phyloP scores from a whole-genome alignment of 768 basidiomycete species.

The Tricholoma saponaceum region DNA sequence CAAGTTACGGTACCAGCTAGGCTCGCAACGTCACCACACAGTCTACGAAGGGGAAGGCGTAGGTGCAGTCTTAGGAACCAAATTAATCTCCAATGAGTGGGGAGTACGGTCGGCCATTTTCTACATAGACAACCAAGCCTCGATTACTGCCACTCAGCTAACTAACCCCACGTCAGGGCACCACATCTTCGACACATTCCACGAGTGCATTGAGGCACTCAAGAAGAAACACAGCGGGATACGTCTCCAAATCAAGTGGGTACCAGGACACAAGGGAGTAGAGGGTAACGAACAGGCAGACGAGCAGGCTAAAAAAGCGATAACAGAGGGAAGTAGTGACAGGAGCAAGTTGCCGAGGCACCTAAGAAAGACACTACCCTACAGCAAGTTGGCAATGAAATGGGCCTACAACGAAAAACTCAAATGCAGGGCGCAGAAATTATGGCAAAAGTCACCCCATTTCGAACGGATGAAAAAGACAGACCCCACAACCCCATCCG shows the following conservation, averaged over 20 bases:
- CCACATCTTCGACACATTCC: slow-evolving; percentile 6
- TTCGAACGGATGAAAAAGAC: too few species aligned
- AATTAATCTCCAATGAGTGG: slow-evolving; percentile 4
- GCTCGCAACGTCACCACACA: slow-evolving; percentile 7
- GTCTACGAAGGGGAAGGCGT: slow-evolving; percentile 15
- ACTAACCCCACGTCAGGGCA: slow-evolving; percentile 1
- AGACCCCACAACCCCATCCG: too few species aligned
- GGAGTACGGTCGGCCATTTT: background rate
- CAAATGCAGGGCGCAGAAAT: background rate
- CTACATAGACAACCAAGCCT: slow-evolving; percentile 17
- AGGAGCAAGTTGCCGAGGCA: background rate
- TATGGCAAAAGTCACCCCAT: too few species aligned
- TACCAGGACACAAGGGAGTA: slow-evolving; percentile 11
- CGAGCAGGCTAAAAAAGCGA: too few species aligned
- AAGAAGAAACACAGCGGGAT: background rate
- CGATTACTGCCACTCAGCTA: too few species aligned
- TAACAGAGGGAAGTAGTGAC: background rate
- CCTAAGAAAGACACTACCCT: background rate
- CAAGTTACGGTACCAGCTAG: slow-evolving; percentile 3
- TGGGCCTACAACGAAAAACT: background rate
- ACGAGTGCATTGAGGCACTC: background rate
- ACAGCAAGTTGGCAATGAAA: slow-evolving; percentile 1
- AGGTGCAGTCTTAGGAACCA: slow-evolving; percentile 11
- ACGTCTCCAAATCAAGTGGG: slow-evolving; percentile 5
- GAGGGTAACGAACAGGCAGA: too few species aligned